Evolutionary conservation across 805 yeast genomes (phyloP), one percentile per base, ranked within the genome.

Genomic region (Maudiozyma turicensis): DNA sequence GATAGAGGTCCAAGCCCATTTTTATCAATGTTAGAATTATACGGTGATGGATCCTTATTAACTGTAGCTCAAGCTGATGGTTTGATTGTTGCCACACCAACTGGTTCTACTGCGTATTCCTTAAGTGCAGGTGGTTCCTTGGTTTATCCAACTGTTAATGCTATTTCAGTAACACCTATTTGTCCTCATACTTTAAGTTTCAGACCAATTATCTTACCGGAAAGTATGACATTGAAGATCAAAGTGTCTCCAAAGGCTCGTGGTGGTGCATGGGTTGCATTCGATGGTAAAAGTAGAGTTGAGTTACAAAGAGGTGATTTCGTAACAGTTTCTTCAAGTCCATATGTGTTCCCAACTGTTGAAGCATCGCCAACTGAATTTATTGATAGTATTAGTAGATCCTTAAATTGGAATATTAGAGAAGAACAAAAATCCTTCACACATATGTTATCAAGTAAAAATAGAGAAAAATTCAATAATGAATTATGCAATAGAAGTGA

Each of bases 41-140:
- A 85, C 58, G 96, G 96, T 3, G 91, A 90, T 65, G 90, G 85
- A 26, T 79, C 86, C 6, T 68, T 89, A 32, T 70, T 89, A 47
- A 90, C 97, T 0, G 82, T 86, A 29, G 93, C 91, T 1, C 95
- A 87, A 64, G 96, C 96, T 1, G 97, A 89, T 67, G 97, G 97
- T 0, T 71, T 89, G 14, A 89, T 90, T 47, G 75, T 89, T 33
- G 91, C 95, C 0, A 89, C 96, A 0, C 97, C 96, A 8, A 88
- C 96, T 0, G 97, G 97, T 0, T 87, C 96, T 0, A 90, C 98
- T 0, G 97, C 97, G 0, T 90, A 90, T 65, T 87, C 96, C 1
- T 72, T 90, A 44, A 83, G 95, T 40, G 96, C 97, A 0, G 96
- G 96, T 8, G 97, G 97, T 1, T 84, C 95, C 1, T 74, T 90